These are phyloP conservation scores for Neurospora terricola DNA, from an alignment of 495 filamentous ascomycete species.

Conservation along the genomic window DNA sequence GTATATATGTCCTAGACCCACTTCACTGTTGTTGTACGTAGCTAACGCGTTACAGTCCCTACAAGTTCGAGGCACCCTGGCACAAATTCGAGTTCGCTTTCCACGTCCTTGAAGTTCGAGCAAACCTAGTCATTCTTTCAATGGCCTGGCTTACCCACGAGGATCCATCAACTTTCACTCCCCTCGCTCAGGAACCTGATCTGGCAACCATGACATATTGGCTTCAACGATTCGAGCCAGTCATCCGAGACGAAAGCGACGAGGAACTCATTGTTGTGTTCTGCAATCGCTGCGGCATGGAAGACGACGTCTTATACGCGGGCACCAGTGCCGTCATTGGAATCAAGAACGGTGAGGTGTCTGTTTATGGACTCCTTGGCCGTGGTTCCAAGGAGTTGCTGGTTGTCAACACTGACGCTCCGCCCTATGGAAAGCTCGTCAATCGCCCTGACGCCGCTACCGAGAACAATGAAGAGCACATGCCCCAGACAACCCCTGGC, in stretches of 20 bases:
- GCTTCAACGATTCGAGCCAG: slow-evolving; percentile 66
- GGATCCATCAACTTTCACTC: slow-evolving; percentile 33
- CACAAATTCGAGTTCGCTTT: slow-evolving; percentile 75
- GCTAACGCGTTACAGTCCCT: slow-evolving; percentile 15
- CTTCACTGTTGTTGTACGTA: not conserved
- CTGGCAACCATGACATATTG: slow-evolving; percentile 80
- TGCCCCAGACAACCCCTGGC: not conserved
- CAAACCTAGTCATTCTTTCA: slow-evolving; percentile 66
- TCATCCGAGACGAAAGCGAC: slow-evolving; percentile 47
- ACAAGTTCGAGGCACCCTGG: slow-evolving; percentile 65
- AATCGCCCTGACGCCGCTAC: slow-evolving; percentile 4
- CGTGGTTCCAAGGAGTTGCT: slow-evolving; percentile 55
- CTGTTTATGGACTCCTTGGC: slow-evolving; percentile 55
- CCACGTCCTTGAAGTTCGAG: slow-evolving; percentile 51
- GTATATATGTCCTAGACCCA: slow-evolving; percentile 22
- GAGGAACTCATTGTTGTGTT: slow-evolving; percentile 69
- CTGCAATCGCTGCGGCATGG: slow-evolving; percentile 71
- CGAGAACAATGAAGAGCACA: not conserved
- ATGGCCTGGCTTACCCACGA: slow-evolving; percentile 82
- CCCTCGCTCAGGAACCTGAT: slow-evolving; percentile 50
- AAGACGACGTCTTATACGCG: slow-evolving; percentile 64
- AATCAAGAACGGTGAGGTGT: slow-evolving; percentile 56
- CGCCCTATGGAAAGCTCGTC: slow-evolving; percentile 21
- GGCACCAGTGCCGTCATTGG: slow-evolving; percentile 81
- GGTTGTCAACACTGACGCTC: slow-evolving; percentile 48